Base-by-base conservation (phyloP, 805 yeast genomes). In the Candida coquimbonensis region DNA sequence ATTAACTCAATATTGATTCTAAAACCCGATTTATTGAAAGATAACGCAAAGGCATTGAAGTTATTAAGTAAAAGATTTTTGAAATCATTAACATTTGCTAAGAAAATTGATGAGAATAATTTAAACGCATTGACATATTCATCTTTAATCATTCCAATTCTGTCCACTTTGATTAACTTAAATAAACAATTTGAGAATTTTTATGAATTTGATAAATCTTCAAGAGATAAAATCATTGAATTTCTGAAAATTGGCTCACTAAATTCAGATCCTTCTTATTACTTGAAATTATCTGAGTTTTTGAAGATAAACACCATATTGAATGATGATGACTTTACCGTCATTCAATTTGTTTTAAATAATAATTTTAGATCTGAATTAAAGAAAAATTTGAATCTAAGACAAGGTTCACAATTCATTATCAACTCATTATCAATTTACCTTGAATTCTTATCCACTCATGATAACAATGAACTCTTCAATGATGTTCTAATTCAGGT, bases 161-260 rank as follows among this genome's bases (percentile, higher is more conserved):
- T 83, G 52, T 70, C 72, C 13, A 65, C 79, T 0, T 54, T 83
- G 33, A 61, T 68, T 4, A 53, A 65, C 0, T 52, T 82, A 26
- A 69, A 76, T 14, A 58, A 61, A n/a, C 62, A 69, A 38, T 74
- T 77, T 49, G 66, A 72, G 16, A 73, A 68, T 27, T 67, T 83
- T 40, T 81, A 87, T 82, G 62, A 69, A 4, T 75, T 73, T 52
- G 70, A 67, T 19, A 82, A 81, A 46, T 64, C 64, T 4, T 52
- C 78, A 1, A 67, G 69, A 16, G 69, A 68, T 4, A 72, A 70
- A 47, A 55, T 84, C 11, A 39, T 67, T 1, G 72, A 64, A 0
- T 72, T 81, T 50, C 52, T 84, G 19, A 64, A 64, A 12, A 49
- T 78, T 13, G 84, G 88, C 0, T 75, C 78, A 2, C 67, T 81